These are phyloP conservation scores for Hypoxylon sp. DNA, from an alignment of 2,329 filamentous ascomycete species.

Conservation along the genomic window DNA sequence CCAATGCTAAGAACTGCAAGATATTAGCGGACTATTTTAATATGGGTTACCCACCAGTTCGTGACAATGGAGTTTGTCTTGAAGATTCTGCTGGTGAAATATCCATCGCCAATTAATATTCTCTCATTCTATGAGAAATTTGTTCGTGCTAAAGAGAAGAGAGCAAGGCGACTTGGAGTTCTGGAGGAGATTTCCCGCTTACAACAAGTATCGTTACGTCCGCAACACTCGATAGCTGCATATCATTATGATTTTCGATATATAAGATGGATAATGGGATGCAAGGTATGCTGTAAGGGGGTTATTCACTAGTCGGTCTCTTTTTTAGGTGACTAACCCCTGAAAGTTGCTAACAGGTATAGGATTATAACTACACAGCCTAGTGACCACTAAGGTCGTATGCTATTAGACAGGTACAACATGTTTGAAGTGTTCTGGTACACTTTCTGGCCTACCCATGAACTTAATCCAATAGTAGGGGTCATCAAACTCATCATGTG, in stretches of 20 bases:
- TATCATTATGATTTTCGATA: neutral
- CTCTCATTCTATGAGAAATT: neutral
- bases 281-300: neutral
- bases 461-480: neutral
- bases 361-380: neutral
- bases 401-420: neutral
- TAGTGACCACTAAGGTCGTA: neutral
- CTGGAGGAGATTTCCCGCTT: neutral
- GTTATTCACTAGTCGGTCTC: neutral
- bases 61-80: neutral
- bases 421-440: neutral
- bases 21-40: neutral
- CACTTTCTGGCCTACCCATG: neutral
- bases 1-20: neutral
- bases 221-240: neutral
- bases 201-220: too few relatives aligned
- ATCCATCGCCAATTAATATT: neutral
- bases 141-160: neutral
- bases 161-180: neutral
- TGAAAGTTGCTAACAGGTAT: neutral
- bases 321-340: neutral
- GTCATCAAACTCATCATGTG: neutral
- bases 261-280: neutral
- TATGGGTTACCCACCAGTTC: neutral
- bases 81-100: neutral